phyloP scores from a whole-genome alignment of 2,329 filamentous ascomycete genomes.

The Colletotrichum sp. region DNA sequence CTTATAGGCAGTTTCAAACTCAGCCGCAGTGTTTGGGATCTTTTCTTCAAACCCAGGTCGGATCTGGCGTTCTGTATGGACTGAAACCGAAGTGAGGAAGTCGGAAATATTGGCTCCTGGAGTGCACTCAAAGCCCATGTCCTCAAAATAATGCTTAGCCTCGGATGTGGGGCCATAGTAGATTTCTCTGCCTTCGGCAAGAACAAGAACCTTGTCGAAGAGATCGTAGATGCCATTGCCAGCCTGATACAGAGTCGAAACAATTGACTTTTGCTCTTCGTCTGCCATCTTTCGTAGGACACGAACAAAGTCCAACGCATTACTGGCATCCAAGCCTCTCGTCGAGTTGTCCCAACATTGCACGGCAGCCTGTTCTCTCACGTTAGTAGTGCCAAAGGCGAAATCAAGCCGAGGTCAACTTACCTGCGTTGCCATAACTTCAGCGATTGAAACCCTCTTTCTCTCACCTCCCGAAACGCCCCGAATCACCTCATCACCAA shows the following conservation, averaged over 20 bases:
- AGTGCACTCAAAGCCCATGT: slow-evolving; percentile 72
- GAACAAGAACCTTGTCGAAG: slow-evolving; percentile 76
- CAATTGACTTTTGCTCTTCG: slow-evolving; percentile 63
- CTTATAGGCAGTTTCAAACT: slow-evolving; percentile 53
- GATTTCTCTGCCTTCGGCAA: slow-evolving; percentile 79
- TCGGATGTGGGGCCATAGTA: slow-evolving; percentile 69
- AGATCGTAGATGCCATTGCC: slow-evolving; percentile 71
- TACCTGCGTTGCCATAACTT: slow-evolving; percentile 54
- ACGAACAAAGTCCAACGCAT: slow-evolving; percentile 74
- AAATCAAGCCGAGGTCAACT: slow-evolving; percentile 10
- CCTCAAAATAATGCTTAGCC: slow-evolving; percentile 70
- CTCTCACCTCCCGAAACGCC: slow-evolving; percentile 67
- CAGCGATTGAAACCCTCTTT: slow-evolving; percentile 78
- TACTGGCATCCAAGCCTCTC: slow-evolving; percentile 73
- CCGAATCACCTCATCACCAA: slow-evolving; percentile 72
- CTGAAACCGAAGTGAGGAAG: slow-evolving; percentile 74
- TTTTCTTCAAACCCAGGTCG: slow-evolving; percentile 68
- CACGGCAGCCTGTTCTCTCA: slow-evolving; percentile 49
- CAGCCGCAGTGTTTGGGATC: slow-evolving; percentile 72
- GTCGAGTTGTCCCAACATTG: slow-evolving; percentile 79
- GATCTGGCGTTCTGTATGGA: slow-evolving; percentile 73
- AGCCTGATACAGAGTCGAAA: slow-evolving; percentile 76
- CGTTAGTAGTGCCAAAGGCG: not conserved
- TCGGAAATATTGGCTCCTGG: slow-evolving; percentile 70
- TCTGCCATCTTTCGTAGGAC: slow-evolving; percentile 71